A percentile compares a stretch with the other conserved stretches of the same genome.
Conservation (phyloP, 2,329 filamentous ascomycete genomes). For the Lecanosticta acicola region DNA sequence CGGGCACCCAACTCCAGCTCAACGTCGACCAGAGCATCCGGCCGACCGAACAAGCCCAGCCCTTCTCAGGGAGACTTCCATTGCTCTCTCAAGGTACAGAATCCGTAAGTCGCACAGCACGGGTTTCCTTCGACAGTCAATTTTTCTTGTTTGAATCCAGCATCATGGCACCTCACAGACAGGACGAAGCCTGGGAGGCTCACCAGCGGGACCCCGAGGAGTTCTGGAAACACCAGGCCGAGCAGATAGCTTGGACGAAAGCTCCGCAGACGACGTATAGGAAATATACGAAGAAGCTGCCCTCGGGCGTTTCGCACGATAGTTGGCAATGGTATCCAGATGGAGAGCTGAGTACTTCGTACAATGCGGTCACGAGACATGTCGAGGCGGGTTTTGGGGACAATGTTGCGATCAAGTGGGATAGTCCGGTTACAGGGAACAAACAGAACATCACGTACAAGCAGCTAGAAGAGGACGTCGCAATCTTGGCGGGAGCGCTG, state of each 20-base stretch:
- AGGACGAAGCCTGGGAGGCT: conserved; percentile 32
- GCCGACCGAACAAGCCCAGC: too few species aligned
- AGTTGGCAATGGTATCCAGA: conserved; percentile 89
- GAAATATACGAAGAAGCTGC: conserved; percentile 57
- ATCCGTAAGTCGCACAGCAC: too few species aligned
- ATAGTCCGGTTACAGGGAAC: conserved; percentile 72
- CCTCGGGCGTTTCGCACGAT: conserved; percentile 58
- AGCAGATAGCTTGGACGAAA: conserved; percentile 74
- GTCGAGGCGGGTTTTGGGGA: conserved; percentile 73
- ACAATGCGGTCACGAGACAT: conserved; percentile 78
- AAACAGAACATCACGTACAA: conserved; percentile 71
- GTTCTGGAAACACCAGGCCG: conserved; percentile 47
- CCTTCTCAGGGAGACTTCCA: too few species aligned
- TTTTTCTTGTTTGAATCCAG: not conserved
- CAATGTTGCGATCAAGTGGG: conserved; percentile 72
- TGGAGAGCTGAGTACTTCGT: conserved; percentile 84
- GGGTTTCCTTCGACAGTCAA: too few species aligned
- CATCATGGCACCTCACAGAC: conserved; percentile 24
- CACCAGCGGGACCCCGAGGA: conserved; percentile 31
- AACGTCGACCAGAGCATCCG: too few species aligned
- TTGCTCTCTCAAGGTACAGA: too few species aligned
- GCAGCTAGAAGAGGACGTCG: conserved; percentile 71
- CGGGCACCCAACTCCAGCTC: too few species aligned
- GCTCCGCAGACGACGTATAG: conserved; percentile 60
- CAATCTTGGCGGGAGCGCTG: conserved; percentile 74